A percentile compares a stretch with the other conserved stretches of the same genome.
Evolutionary conservation across 1,139 yeast species (phyloP).

Genomic region (Geotrichum histeridarum): DNA sequence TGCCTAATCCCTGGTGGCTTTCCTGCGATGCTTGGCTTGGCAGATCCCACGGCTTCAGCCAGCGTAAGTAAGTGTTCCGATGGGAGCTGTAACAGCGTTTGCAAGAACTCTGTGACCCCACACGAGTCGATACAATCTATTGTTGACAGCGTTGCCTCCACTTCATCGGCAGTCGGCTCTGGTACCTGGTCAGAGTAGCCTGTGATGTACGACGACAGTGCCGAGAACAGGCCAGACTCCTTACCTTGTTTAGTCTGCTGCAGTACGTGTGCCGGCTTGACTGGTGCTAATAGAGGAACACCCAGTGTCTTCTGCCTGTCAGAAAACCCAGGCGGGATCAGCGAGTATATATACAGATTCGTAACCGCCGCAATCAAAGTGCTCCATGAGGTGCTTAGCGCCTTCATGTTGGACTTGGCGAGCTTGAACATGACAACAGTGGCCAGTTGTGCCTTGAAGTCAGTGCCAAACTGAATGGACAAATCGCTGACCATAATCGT

Average conservation of each 20-base stretch:
- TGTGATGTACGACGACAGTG: constrained; percentile 86
- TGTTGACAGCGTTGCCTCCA: constrained; percentile 77
- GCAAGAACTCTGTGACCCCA: constrained; percentile 50
- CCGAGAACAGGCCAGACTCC: constrained; percentile 73
- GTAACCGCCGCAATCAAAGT: constrained; percentile 56
- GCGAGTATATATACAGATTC: constrained; percentile 65
- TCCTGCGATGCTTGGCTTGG: constrained; percentile 29
- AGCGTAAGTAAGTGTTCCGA: constrained; percentile 16
- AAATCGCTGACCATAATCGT: constrained; percentile 72
- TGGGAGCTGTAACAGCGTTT: constrained; percentile 20
- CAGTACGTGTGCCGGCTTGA: constrained; percentile 61
- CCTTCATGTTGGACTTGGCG: constrained; percentile 52
- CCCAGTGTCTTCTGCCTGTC: constrained; percentile 48
- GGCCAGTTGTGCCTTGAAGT: constrained; percentile 87
- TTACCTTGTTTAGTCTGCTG: constrained; percentile 57
- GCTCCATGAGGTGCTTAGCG: constrained; percentile 48
- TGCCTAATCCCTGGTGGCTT: constrained; percentile 24
- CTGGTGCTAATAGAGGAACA: constrained; percentile 46
- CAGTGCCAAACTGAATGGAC: constrained; percentile 80
- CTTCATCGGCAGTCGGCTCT: constrained; percentile 89
- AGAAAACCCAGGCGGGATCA: constrained; percentile 63
- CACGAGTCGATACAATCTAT: constrained; percentile 75
- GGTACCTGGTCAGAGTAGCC: constrained; percentile 81
- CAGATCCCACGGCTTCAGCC: constrained; percentile 26
- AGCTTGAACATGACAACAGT: constrained; percentile 79